Evolutionary conservation across 225 moss, liverwort and hornwort species (phyloP).

Genomic region (Antitrichia curtipendula): DNA sequence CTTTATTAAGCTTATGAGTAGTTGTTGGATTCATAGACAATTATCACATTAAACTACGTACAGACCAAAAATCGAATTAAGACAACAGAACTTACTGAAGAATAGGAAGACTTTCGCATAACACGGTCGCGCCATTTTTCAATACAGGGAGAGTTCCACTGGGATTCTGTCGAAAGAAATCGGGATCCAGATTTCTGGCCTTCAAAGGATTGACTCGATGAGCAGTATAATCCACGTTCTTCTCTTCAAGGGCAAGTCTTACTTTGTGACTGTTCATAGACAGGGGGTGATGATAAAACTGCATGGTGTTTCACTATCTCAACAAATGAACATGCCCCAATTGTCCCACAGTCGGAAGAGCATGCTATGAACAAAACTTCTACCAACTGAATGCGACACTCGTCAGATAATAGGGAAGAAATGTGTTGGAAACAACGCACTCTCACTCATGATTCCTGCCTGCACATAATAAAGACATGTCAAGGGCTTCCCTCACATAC

Average conservation of each 20-base stretch:
- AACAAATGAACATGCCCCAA: slow-evolving; percentile 9
- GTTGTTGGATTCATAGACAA: neutral
- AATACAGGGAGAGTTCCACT: slow-evolving; percentile 48
- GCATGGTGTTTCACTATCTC: slow-evolving; percentile 36
- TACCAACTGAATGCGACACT: neutral
- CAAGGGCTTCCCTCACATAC: neutral
- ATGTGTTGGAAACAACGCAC: neutral
- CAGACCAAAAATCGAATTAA: neutral
- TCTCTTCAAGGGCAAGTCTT: slow-evolving; percentile 59
- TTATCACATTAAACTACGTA: neutral
- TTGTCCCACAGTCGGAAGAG: neutral
- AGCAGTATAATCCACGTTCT: slow-evolving; percentile 43
- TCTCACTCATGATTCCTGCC: slow-evolving; percentile 9
- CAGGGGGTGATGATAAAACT: slow-evolving; percentile 60
- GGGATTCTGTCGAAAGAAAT: slow-evolving; percentile 59
- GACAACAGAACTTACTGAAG: slow-evolving; percentile 41
- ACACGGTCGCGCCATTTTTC: slow-evolving; percentile 28
- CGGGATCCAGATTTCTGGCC: slow-evolving; percentile 57
- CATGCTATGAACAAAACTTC: neutral
- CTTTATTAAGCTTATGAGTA: neutral
- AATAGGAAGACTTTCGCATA: slow-evolving; percentile 54
- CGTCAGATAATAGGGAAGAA: neutral
- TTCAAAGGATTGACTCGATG: slow-evolving; percentile 62
- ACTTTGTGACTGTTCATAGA: slow-evolving; percentile 72
- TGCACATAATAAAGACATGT: neutral